phyloP scores from a whole-genome alignment of 2,329 filamentous ascomycete genomes.

The Arthrobotrys sphaeroides region DNA sequence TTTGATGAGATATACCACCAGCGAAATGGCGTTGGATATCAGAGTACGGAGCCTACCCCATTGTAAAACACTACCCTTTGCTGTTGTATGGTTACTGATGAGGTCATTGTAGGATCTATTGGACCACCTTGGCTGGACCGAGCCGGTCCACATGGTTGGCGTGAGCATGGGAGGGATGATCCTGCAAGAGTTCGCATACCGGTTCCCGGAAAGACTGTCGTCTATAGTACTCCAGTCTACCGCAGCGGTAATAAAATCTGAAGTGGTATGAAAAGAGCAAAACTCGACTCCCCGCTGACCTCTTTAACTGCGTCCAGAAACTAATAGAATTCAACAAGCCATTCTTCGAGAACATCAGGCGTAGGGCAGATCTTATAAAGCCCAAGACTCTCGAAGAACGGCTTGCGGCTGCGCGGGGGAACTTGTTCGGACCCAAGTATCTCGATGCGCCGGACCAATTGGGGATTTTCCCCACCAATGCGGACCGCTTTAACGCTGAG shows the following conservation, averaged over 20 bases:
- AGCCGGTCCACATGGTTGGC: slow-evolving; percentile 74
- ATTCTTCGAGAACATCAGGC: slow-evolving; percentile 73
- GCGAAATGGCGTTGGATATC: slow-evolving; percentile 82
- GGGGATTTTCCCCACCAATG: slow-evolving; percentile 76
- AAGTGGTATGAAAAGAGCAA: slow-evolving; percentile 34
- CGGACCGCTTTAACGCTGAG: slow-evolving; percentile 81
- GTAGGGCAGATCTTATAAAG: slow-evolving; percentile 69
- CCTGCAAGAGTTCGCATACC: slow-evolving; percentile 76
- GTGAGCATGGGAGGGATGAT: slow-evolving; percentile 94
- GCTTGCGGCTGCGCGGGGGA: slow-evolving; percentile 71
- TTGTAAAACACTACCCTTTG: slow-evolving; percentile 64
- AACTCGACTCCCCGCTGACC: too few species aligned
- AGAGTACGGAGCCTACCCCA: slow-evolving; percentile 60
- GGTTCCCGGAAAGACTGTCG: slow-evolving; percentile 67
- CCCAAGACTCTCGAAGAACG: slow-evolving; percentile 76
- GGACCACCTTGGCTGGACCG: slow-evolving; percentile 58
- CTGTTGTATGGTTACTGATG: slow-evolving; percentile 66
- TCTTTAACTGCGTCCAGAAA: neutral
- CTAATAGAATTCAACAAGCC: slow-evolving; percentile 57
- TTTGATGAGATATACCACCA: slow-evolving; percentile 78
- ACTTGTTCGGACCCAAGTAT: slow-evolving; percentile 74
- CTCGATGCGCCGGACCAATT: slow-evolving; percentile 70
- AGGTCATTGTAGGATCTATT: slow-evolving; percentile 70
- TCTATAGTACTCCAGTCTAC: slow-evolving; percentile 72
- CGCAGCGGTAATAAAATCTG: slow-evolving; percentile 62